Evolutionary conservation across 139 green algal species (phyloP).

Genomic region (Asterochloris sp.): DNA sequence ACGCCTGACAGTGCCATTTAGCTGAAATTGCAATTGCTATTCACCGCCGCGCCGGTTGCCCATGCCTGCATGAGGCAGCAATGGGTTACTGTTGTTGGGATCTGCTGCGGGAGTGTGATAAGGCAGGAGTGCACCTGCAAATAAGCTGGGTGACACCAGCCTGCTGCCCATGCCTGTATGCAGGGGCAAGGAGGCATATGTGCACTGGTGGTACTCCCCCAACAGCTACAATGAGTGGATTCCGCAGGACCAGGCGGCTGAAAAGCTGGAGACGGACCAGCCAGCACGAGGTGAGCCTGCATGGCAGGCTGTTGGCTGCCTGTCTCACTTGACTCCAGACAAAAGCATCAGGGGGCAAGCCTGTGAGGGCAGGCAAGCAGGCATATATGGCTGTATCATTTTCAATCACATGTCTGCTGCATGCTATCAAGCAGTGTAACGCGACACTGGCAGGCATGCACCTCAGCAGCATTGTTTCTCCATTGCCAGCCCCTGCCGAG

Average conservation of each 20-base stretch:
- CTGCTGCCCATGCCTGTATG: not conserved
- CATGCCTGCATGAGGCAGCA: not conserved
- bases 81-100: not conserved
- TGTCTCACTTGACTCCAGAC: not conserved
- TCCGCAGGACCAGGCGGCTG: constrained; percentile 36
- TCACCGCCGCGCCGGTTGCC: not conserved
- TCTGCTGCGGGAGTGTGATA: not conserved
- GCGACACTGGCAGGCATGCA: not conserved
- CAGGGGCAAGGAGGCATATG: constrained; percentile 41
- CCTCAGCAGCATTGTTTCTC: not conserved
- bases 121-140: not conserved
- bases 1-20: not conserved
- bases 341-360: not conserved
- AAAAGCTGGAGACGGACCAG: constrained; percentile 39
- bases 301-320: too few relatives aligned
- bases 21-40: not conserved
- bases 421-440: not conserved
- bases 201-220: constrained; percentile 85
- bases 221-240: constrained; percentile 84
- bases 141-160: not conserved
- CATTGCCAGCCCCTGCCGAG: not conserved
- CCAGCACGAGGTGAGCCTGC: not conserved
- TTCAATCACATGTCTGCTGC: not conserved
- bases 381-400: not conserved
- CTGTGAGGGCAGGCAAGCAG: not conserved